Conservation (phyloP, 176 grass and related monocot species). For the Oryza longistaminata region DNA sequence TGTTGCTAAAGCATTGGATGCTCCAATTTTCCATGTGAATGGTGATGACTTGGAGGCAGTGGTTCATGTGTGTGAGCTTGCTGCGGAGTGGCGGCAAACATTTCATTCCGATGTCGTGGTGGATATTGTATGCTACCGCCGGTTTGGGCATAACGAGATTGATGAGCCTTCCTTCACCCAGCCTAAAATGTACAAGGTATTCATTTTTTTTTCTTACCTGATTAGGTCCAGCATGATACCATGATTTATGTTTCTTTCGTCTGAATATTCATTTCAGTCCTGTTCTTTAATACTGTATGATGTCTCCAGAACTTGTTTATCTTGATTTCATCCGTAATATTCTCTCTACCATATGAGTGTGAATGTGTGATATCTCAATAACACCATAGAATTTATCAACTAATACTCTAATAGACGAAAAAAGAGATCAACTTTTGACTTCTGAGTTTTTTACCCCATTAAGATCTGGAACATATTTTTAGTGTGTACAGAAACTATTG, state of each 20-base stretch:
- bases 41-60: constrained; percentile 98
- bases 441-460: background rate
- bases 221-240: background rate
- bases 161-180: constrained; percentile 97
- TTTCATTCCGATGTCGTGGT: constrained; percentile 96
- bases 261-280: background rate
- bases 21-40: constrained; percentile 94
- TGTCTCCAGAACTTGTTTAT: background rate
- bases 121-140: constrained; percentile 88
- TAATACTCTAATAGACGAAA: background rate
- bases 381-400: background rate
- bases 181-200: constrained; percentile 95
- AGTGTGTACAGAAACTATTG: background rate
- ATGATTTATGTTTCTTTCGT: background rate
- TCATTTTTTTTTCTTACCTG: background rate
- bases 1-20: constrained; percentile 75
- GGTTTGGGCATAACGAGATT: constrained; percentile 98
- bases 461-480: background rate
- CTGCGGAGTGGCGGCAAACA: constrained; percentile 89
- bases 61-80: constrained; percentile 85
- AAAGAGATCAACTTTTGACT: background rate
- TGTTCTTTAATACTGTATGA: background rate
- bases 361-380: background rate
- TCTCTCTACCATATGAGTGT: constrained; percentile 16
- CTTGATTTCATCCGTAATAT: constrained; percentile 2